Evolutionary conservation across 1,139 yeast genomes (phyloP).

Genomic region (Pichia cactophila): DNA sequence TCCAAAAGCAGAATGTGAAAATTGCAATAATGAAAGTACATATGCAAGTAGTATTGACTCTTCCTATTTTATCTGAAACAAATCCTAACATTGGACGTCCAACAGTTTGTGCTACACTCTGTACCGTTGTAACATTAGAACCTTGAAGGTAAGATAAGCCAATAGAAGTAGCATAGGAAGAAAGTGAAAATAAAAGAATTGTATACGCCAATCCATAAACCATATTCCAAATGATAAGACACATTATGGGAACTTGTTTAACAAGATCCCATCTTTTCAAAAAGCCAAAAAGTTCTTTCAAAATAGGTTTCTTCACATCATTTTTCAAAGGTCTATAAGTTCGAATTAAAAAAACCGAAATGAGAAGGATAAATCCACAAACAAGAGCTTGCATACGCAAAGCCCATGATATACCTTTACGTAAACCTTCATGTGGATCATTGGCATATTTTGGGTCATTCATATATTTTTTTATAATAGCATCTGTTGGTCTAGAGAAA

Average conservation of each 20-base stretch:
- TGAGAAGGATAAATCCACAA: slow-evolving; percentile 30
- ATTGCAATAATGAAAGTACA: slow-evolving; percentile 29
- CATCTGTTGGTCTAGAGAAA: slow-evolving; percentile 32
- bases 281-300: slow-evolving; percentile 14
- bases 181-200: slow-evolving; percentile 51
- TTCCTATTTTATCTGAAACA: slow-evolving; percentile 50
- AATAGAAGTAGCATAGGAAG: slow-evolving; percentile 53
- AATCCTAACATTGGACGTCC: slow-evolving; percentile 63
- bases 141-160: slow-evolving; percentile 53
- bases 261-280: slow-evolving; percentile 11
- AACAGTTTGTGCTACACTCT: slow-evolving; percentile 55
- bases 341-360: slow-evolving; percentile 37
- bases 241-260: slow-evolving; percentile 30
- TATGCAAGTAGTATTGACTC: slow-evolving; percentile 42
- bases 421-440: slow-evolving; percentile 23
- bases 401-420: slow-evolving; percentile 63
- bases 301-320: slow-evolving; percentile 19
- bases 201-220: slow-evolving; percentile 42
- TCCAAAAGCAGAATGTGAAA: slow-evolving; percentile 38
- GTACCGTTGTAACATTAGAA: slow-evolving; percentile 50
- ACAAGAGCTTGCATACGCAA: slow-evolving; percentile 49
- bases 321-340: slow-evolving; percentile 36
- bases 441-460: slow-evolving; percentile 10
- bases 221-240: slow-evolving; percentile 50
- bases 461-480: slow-evolving; percentile 28